phyloP scores from a whole-genome alignment of 108 stramenopile species.

The Discostella stelligeroides region DNA sequence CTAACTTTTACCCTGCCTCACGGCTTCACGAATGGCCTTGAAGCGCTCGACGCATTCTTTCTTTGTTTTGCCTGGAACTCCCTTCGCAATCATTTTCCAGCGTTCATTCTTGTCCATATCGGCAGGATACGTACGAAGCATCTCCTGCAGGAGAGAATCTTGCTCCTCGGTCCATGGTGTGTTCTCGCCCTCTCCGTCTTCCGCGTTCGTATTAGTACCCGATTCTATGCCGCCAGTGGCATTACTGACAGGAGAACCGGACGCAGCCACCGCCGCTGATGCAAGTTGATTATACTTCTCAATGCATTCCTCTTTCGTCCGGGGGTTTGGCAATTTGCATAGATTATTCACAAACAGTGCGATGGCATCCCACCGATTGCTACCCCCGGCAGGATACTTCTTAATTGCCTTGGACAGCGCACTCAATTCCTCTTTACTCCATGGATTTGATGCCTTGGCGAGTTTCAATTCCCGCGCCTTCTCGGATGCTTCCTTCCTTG shows the following conservation, averaged over 20 bases:
- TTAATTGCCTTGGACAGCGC: conserved; percentile 93
- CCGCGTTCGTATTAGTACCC: conserved; percentile 2
- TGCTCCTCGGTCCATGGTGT: conserved; percentile 90
- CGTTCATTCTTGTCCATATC: conserved; percentile 98
- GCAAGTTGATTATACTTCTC: conserved; percentile 82
- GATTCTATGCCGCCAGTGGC: conserved; percentile 3
- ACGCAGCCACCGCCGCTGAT: conserved; percentile 30
- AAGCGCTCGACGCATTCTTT: conserved; percentile 96
- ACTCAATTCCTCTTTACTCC: conserved; percentile 91
- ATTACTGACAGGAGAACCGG: neutral
- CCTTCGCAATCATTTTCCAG: conserved; percentile 90
- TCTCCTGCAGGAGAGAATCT: conserved; percentile 89
- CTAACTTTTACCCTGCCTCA: conserved; percentile 64
- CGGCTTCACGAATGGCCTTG: conserved; percentile 90
- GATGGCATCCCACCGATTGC: conserved; percentile 95
- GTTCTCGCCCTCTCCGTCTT: neutral
- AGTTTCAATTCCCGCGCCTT: conserved; percentile 49
- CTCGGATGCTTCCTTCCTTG: conserved; percentile 39
- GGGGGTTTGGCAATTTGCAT: conserved; percentile 68
- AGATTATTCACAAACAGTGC: conserved; percentile 89
- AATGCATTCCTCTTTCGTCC: conserved; percentile 95
- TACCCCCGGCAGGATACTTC: conserved; percentile 93
- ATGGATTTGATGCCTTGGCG: conserved; percentile 59
- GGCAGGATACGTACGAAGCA: conserved; percentile 80
- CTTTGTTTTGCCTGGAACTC: conserved; percentile 90